Evolutionary conservation across 768 basidiomycete genomes (phyloP).

Genomic region (Tricholoma flavovirens): DNA sequence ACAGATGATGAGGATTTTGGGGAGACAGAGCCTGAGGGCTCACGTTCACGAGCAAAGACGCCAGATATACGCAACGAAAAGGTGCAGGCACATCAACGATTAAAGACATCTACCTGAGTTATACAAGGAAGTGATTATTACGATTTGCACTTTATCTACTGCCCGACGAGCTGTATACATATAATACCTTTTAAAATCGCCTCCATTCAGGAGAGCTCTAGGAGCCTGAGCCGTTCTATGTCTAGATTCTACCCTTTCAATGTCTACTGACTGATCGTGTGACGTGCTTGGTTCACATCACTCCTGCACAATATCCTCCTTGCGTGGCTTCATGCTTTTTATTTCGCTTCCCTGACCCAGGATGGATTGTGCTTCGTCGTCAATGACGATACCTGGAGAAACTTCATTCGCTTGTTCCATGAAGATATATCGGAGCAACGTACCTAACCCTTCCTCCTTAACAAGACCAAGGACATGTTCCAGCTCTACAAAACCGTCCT

Average conservation of each 20-base stretch:
- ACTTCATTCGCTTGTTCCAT: conserved; percentile 3
- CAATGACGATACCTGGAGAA: conserved; percentile 66
- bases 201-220: neutral
- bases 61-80: conserved; percentile 22
- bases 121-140: neutral
- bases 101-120: neutral
- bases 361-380: conserved; percentile 78
- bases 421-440: conserved; percentile 14
- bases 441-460: conserved; percentile 80
- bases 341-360: conserved; percentile 82
- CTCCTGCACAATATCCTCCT: conserved; percentile 93
- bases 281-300: conserved; percentile 12
- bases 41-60: conserved; percentile 26
- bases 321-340: conserved; percentile 75
- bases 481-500: conserved; percentile 92
- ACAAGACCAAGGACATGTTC: conserved; percentile 91
- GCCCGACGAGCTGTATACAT: conserved; percentile 16
- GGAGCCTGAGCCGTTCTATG: neutral
- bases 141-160: conserved; percentile 6
- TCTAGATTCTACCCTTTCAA: too few species aligned
- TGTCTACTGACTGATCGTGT: neutral
- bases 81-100: neutral
- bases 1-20: conserved; percentile 46
- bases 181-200: conserved; percentile 13
- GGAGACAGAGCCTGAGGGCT: conserved; percentile 17